Percentiles rank a stretch among this genome's conserved stretches.
Evolutionary conservation across 1,284 basidiomycete species (phyloP).

Genomic region (Fomitopsis schrenkii): DNA sequence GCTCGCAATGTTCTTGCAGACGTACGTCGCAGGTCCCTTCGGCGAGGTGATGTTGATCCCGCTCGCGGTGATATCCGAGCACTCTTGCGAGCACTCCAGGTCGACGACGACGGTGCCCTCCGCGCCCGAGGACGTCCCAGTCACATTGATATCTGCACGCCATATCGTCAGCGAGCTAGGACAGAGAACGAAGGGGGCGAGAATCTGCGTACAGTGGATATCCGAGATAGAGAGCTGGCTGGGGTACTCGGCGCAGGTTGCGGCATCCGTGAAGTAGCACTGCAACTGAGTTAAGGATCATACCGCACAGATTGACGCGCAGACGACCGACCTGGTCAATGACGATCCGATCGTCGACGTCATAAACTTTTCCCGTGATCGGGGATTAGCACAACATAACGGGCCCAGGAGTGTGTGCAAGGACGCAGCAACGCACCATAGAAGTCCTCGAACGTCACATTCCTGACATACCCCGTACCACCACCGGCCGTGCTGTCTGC

Average conservation of each 20-base stretch:
- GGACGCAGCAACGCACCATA: conserved; percentile 11
- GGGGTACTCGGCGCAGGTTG: conserved; percentile 45
- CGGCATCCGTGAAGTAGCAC: conserved; percentile 49
- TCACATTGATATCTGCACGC: conserved; percentile 29
- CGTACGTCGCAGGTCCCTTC: conserved; percentile 33
- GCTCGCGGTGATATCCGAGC: conserved; percentile 34
- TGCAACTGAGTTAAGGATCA: conserved; percentile 16
- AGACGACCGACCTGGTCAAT: conserved; percentile 41
- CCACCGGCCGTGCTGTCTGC: conserved; percentile 39
- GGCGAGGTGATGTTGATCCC: conserved; percentile 23
- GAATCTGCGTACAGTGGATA: conserved; percentile 29
- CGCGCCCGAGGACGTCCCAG: conserved; percentile 34
- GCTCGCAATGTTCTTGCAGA: conserved; percentile 39
- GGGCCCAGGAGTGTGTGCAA: too few species aligned
- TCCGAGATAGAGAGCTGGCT: conserved; percentile 46
- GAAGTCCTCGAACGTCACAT: conserved; percentile 49
- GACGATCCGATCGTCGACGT: conserved; percentile 52
- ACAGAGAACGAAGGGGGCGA: background rate
- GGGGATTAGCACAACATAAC: too few species aligned
- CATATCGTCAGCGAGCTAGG: background rate
- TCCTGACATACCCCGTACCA: conserved; percentile 57
- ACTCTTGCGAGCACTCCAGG: conserved; percentile 34
- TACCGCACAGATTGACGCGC: background rate
- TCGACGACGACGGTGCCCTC: conserved; percentile 34
- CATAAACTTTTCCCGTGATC: conserved; percentile 27